A percentile compares a stretch with the other conserved stretches of the same genome.
phyloP scores from a whole-genome alignment of 2,329 filamentous ascomycete species.

The Rhynchosporium graminicola region DNA sequence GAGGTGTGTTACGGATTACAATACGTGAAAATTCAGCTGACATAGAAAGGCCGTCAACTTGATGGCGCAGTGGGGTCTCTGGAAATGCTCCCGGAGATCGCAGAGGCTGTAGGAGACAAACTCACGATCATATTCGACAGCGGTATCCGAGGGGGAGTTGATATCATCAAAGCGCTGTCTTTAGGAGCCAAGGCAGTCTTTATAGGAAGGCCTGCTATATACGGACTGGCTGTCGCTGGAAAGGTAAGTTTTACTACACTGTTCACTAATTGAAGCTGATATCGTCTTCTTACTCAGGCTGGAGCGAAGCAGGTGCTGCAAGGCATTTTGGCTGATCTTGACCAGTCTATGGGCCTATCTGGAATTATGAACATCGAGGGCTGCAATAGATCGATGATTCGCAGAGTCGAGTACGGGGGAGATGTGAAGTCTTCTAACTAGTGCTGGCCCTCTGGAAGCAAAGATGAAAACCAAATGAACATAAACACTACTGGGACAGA shows the following conservation, averaged over 20 bases:
- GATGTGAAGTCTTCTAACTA: slow-evolving; percentile 35
- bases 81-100: slow-evolving; percentile 60
- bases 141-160: slow-evolving; percentile 55
- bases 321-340: slow-evolving; percentile 53
- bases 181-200: slow-evolving; percentile 58
- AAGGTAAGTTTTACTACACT: slow-evolving; percentile 40
- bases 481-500: neutral
- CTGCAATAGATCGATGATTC: slow-evolving; percentile 32
- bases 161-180: slow-evolving; percentile 59
- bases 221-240: slow-evolving; percentile 57
- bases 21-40: neutral
- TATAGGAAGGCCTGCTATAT: slow-evolving; percentile 58
- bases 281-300: slow-evolving; percentile 26
- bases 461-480: too few relatives aligned
- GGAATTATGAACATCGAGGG: slow-evolving; percentile 46
- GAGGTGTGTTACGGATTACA: slow-evolving; percentile 45
- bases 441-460: neutral
- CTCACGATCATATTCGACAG: slow-evolving; percentile 64
- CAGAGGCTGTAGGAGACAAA: slow-evolving; percentile 59
- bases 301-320: slow-evolving; percentile 55
- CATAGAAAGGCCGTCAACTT: slow-evolving; percentile 49
- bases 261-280: slow-evolving; percentile 10
- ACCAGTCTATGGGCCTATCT: slow-evolving; percentile 56
- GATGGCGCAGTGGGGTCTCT: slow-evolving; percentile 56
- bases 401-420: slow-evolving; percentile 33